A percentile compares a stretch with the other conserved stretches of the same genome.
These are phyloP conservation scores for Forsythia suspensa DNA, from an alignment of 257 asterid species.

Conservation along the genomic window DNA sequence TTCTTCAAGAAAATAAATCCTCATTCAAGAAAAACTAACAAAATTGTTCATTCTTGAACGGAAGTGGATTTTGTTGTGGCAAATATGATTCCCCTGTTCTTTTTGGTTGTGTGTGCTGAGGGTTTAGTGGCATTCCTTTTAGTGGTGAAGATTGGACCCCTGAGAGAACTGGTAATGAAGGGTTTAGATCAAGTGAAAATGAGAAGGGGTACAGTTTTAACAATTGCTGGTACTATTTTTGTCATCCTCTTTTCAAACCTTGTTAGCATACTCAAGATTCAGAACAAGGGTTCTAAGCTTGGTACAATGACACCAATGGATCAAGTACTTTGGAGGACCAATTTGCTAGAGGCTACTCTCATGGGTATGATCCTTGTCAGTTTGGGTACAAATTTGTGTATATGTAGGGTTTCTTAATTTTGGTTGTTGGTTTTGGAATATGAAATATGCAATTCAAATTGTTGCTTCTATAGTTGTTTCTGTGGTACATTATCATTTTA, in stretches of 20 bases:
- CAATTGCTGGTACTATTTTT: conserved; percentile 79
- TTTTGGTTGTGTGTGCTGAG: conserved; percentile 74
- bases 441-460: background rate
- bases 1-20: conserved; percentile 4
- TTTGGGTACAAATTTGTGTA: background rate
- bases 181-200: conserved; percentile 86
- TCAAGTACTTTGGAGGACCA: conserved; percentile 98
- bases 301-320: conserved; percentile 99
- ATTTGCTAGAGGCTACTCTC: conserved; percentile 92
- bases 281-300: conserved; percentile 91
- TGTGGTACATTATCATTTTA: background rate
- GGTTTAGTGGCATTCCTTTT: conserved; percentile 78
- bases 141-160: conserved; percentile 89
- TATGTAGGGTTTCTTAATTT: background rate
- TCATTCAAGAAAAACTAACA: conserved; percentile 14
- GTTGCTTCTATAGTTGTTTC: background rate
- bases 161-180: conserved; percentile 87
- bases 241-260: conserved; percentile 77
- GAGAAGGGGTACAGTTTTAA: conserved; percentile 85
- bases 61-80: conserved; percentile 7
- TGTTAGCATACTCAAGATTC: conserved; percentile 84
- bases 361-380: conserved; percentile 57
- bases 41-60: conserved; percentile 12
- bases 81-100: conserved; percentile 83
- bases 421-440: background rate